Percentiles rank a stretch among this genome's conserved stretches.
Conservation (phyloP, 164 flowering plant species). For the Cinnamomum chago region DNA sequence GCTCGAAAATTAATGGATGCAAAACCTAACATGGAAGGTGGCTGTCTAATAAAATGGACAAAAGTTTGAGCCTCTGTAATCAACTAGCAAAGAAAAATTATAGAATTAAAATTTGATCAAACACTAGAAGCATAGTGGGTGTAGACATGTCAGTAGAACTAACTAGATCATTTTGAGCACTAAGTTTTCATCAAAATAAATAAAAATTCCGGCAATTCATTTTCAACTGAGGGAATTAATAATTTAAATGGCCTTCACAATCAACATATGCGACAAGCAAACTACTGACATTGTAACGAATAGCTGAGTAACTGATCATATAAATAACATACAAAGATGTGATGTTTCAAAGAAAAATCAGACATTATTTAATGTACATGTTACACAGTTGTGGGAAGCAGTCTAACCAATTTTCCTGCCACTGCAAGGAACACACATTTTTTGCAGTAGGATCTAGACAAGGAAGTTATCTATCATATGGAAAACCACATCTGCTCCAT, state of each 20-base stretch:
- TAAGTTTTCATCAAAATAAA: background rate
- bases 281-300: background rate
- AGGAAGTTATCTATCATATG: constrained; percentile 88
- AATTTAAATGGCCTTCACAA: background rate
- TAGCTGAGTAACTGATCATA: background rate
- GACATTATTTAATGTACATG: constrained; percentile 2
- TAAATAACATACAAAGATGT: background rate
- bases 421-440: constrained; percentile 3
- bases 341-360: background rate
- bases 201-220: background rate
- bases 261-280: constrained; percentile 3
- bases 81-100: background rate
- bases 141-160: background rate
- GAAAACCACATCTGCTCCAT: constrained; percentile 79
- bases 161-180: background rate
- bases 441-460: constrained; percentile 30
- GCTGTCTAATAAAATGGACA: background rate
- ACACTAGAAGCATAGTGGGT: background rate
- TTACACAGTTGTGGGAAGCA: constrained; percentile 9
- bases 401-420: constrained; percentile 16
- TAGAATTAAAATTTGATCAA: background rate
- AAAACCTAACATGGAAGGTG: background rate
- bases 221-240: background rate
- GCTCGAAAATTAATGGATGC: background rate
- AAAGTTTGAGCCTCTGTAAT: background rate